phyloP scores from a whole-genome alignment of 1,284 basidiomycete species.

The Ganoderma multipileum region DNA sequence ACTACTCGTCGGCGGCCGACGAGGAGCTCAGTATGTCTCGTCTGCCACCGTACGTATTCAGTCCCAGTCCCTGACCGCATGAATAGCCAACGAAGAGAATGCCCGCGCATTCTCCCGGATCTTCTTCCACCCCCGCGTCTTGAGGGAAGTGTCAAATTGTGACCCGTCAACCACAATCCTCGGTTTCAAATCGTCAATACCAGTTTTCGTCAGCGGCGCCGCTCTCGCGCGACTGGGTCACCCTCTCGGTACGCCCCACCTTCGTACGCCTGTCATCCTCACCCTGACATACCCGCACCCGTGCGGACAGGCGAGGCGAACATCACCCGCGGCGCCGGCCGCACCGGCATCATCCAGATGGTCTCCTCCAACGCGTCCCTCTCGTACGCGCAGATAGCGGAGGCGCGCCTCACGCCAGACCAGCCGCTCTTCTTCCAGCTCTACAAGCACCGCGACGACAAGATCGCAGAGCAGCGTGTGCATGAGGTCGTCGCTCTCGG shows the following conservation, averaged over 20 bases:
- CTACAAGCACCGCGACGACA: conserved; percentile 84
- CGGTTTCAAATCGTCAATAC: conserved; percentile 76
- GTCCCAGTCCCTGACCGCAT: conserved; percentile 17
- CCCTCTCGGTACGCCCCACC: conserved; percentile 60
- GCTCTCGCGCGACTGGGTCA: conserved; percentile 93
- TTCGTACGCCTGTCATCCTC: background rate
- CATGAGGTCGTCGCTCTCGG: conserved; percentile 74
- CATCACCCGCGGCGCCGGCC: conserved; percentile 79
- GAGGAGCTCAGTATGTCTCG: conserved; percentile 74
- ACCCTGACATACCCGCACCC: background rate
- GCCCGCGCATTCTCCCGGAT: conserved; percentile 78
- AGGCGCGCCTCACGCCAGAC: conserved; percentile 56
- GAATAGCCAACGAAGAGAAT: conserved; percentile 68
- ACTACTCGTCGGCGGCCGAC: conserved; percentile 85
- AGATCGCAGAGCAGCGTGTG: conserved; percentile 75
- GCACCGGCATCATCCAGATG: conserved; percentile 84
- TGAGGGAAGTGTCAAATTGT: conserved; percentile 72
- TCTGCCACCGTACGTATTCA: conserved; percentile 7
- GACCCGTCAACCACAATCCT: conserved; percentile 82
- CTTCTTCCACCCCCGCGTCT: conserved; percentile 84
- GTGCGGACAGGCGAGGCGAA: conserved; percentile 78
- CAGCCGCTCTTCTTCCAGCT: conserved; percentile 88
- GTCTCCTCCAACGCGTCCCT: conserved; percentile 89
- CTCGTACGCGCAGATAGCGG: conserved; percentile 75
- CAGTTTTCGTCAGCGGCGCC: conserved; percentile 86